Base-by-base conservation (phyloP, 345 rosid genomes). In the Euphorbia pulcherrima region DNA sequence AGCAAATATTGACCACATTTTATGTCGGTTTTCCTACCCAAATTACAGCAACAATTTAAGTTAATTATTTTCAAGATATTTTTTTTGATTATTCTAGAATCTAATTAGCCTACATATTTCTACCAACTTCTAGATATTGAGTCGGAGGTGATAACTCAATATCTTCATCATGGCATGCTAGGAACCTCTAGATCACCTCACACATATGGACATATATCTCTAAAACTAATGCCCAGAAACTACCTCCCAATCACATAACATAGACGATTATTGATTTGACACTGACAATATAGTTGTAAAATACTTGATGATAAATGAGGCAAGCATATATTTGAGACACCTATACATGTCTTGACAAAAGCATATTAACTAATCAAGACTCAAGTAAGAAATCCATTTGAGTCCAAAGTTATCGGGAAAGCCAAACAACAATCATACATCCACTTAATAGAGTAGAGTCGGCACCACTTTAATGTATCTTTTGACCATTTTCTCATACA, bases 361-460 rank as follows among this genome's bases (percentile, higher is more conserved):
- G 61, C 41, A 63, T n/a, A n/a, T n/a, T n/a, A n/a, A n/a, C n/a
- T n/a, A n/a, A n/a, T n/a, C n/a, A n/a, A n/a, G 65, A 68, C 64
- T 68, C 72, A 39, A 60, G 72, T 67, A 58, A 81, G 75, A 81
- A 78, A 72, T 74, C 63, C 74, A 71, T 33, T 33, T 33, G 7
- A 33, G 37, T 33, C 52, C 69, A 71, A 74, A 50, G 62, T 48
- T 69, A 46, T 46, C 54, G 47, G 66, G 61, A 51, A 51, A 18
- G 64, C 68, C 59, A 53, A 70, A 35, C 50, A 44, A 17, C 66
- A 10, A 68, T 37, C 30, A 60, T 61, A 63, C 39, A 9, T 41
- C 65, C 68, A 44, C 27, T 26, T 53, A 24, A 47, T 27, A 23
- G 50, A 16, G 47, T 11, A 16, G 62, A 40, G 62, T 58, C 46